Evolutionary conservation across 1,139 yeast species (phyloP).

Genomic region (Wickerhamiella pararugosa): DNA sequence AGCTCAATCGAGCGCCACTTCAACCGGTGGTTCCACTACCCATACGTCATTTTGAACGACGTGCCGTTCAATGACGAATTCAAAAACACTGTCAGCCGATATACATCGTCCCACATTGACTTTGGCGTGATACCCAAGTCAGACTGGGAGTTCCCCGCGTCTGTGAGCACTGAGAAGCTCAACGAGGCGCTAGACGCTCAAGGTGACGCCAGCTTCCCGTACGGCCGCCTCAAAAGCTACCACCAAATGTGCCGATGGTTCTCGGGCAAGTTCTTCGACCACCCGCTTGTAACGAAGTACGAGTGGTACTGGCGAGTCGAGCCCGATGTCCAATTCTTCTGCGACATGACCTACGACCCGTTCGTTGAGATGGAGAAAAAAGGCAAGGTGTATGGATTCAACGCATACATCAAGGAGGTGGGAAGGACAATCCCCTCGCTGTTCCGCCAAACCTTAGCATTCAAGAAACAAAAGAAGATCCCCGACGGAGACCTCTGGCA

Average conservation of each 20-base stretch:
- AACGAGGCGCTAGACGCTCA: conserved; percentile 48
- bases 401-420: conserved; percentile 58
- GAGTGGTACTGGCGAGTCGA: conserved; percentile 96
- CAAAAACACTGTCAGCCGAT: conserved; percentile 32
- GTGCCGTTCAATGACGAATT: conserved; percentile 55
- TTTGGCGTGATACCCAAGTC: conserved; percentile 42
- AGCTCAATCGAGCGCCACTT: conserved; percentile 66
- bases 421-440: conserved; percentile 68
- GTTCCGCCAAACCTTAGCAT: conserved; percentile 55
- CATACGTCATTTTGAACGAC: conserved; percentile 77
- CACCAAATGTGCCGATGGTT: conserved; percentile 59
- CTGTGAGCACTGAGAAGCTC: conserved; percentile 27
- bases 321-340: conserved; percentile 76
- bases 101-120: conserved; percentile 43
- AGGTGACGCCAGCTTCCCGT: conserved; percentile 68
- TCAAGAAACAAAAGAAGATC: conserved; percentile 34
- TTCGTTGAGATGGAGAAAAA: conserved; percentile 58
- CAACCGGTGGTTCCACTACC: conserved; percentile 82
- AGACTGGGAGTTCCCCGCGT: conserved; percentile 43
- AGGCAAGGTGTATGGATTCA: conserved; percentile 71
- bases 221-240: conserved; percentile 66
- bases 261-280: conserved; percentile 64
- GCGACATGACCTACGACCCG: conserved; percentile 86
- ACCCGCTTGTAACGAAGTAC: conserved; percentile 43
- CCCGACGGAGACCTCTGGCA: conserved; percentile 35